Conservation (phyloP, 805 yeast species). For the Hanseniaspora valbyensis region DNA sequence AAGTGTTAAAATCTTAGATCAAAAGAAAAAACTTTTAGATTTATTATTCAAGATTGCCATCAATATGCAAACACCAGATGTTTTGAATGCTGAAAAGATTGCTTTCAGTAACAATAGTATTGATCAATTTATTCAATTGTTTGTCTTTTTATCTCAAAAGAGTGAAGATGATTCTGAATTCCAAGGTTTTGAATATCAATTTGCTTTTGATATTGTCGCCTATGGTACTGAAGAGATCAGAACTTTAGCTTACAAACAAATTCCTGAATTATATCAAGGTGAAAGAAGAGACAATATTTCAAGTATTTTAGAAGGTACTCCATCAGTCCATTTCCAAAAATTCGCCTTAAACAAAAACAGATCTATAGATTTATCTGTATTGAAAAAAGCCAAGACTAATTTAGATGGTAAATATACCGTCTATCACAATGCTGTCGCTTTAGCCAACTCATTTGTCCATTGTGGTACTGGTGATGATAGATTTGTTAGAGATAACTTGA, state of each 20-base stretch:
- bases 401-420: constrained; percentile 88
- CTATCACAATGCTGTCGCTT: constrained; percentile 91
- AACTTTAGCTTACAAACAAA: constrained; percentile 39
- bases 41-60: constrained; percentile 52
- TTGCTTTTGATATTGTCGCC: constrained; percentile 86
- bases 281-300: constrained; percentile 21
- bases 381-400: constrained; percentile 67
- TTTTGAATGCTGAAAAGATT: constrained; percentile 71
- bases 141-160: constrained; percentile 38
- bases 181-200: constrained; percentile 68
- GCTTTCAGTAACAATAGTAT: constrained; percentile 79
- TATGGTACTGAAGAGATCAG: constrained; percentile 79
- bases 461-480: constrained; percentile 94
- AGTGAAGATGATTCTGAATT: constrained; percentile 31
- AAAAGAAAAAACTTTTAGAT: constrained; percentile 55
- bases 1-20: constrained; percentile 51
- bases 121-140: constrained; percentile 54
- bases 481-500: constrained; percentile 78
- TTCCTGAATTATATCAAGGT: not conserved
- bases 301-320: constrained; percentile 76
- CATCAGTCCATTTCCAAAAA: constrained; percentile 83
- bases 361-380: constrained; percentile 71
- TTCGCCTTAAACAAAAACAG: constrained; percentile 80
- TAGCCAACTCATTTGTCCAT: constrained; percentile 87
- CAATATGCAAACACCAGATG: constrained; percentile 56